Evolutionary conservation across 805 yeast species (phyloP), one percentile per base, ranked within the genome.

Genomic region (Teunomyces atbi): DNA sequence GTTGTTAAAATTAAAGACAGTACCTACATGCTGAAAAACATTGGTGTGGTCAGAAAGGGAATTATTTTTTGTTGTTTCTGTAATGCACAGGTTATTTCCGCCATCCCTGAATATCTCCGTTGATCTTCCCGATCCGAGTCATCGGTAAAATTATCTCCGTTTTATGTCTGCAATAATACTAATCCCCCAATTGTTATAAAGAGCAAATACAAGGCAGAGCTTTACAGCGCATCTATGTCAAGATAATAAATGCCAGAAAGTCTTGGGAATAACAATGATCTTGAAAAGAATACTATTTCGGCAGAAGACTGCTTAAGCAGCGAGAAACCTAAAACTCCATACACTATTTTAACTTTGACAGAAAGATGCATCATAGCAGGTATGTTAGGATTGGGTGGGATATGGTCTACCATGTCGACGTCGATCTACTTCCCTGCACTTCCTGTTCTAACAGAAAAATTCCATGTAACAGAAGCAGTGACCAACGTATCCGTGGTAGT

Each of bases 391-490:
- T 1, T 69, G 7, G 66, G 79, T 1, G 87, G 89, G 0, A 64
- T 81, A 33, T 83, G 85, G 71, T 86, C 95, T 1, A 71, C 94
- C 0, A 68, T 86, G 2, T 81, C 91, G 0, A 79, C 85, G 52
- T 87, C 96, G 0, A 86, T 89, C 10, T 89, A 86, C 60, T 84
- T 87, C 64, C 96, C 96, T 0, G 90, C 90, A 0, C 64, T 90
- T 15, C 79, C 83, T 0, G 70, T 76, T 4, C 67, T 90, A 6
- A 78, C 82, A 41, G 52, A 60, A 0, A 65, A 79, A 21, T 87
- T 90, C 53, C 44, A 73, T 37, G 76, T 83, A 3, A 56, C 81
- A 1, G 79, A 78, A 40, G 83, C 82, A 42, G 64, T 73, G 43
- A 79, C 83, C 45, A 86, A 89, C 58, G 55, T 86, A n/a, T 80